Conservation (phyloP, 345 rosid genomes). For the Acer campestre region DNA sequence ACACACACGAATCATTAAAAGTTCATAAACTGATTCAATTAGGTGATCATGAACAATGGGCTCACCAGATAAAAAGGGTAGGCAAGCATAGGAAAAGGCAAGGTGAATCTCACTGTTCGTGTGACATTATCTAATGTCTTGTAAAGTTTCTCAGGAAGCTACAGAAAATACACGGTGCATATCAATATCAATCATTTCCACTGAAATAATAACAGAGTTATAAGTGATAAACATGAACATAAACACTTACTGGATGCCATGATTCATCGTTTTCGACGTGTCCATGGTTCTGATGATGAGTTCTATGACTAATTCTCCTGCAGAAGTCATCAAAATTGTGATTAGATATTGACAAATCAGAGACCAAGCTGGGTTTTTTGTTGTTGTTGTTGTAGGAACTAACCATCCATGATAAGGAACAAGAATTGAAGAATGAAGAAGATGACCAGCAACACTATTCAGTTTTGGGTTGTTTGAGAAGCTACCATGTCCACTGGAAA, state of each 20-base stretch:
- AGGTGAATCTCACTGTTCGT: constrained; percentile 59
- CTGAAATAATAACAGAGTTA: not conserved
- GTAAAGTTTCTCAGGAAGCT: constrained; percentile 80
- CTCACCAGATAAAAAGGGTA: constrained; percentile 91
- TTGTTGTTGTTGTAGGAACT: constrained; percentile 16
- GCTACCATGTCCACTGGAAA: constrained; percentile 91
- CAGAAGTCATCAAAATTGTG: constrained; percentile 15
- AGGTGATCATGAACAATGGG: constrained; percentile 6
- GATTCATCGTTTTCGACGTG: constrained; percentile 96
- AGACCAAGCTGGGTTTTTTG: not conserved
- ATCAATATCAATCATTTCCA: constrained; percentile 4
- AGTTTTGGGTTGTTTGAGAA: constrained; percentile 70
- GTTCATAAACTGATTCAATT: not conserved
- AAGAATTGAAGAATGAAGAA: constrained; percentile 85
- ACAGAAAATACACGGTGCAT: constrained; percentile 19
- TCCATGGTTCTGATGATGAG: constrained; percentile 96
- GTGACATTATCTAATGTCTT: constrained; percentile 53
- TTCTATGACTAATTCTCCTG: constrained; percentile 97
- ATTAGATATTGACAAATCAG: not conserved
- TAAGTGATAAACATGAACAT: not conserved
- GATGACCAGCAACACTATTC: constrained; percentile 81
- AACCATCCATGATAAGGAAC: constrained; percentile 98
- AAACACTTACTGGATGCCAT: constrained; percentile 74
- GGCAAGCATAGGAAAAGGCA: constrained; percentile 93
- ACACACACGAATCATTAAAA: not conserved